A percentile compares a stretch with the other conserved stretches of the same genome.
Conservation (phyloP, 2,329 filamentous ascomycete genomes). For the Ophiostoma piceae region DNA sequence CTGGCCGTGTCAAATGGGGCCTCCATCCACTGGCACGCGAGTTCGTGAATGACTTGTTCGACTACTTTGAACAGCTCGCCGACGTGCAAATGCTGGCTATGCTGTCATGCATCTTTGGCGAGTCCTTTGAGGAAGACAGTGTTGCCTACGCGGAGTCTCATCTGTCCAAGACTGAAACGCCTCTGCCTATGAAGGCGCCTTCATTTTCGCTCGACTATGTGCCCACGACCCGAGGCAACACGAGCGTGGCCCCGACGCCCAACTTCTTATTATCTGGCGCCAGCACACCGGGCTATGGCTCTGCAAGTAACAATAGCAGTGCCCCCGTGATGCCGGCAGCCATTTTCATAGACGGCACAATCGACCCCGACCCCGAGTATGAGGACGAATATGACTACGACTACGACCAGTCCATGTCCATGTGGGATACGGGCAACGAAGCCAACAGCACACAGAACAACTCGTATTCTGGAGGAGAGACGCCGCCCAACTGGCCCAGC, state of each 20-base stretch:
- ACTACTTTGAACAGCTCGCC: conserved; percentile 56
- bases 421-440: conserved; percentile 37
- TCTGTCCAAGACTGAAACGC: conserved; percentile 55
- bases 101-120: conserved; percentile 64
- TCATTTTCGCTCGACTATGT: conserved; percentile 64
- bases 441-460: conserved; percentile 31
- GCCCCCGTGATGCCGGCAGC: conserved; percentile 18
- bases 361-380: conserved; percentile 26
- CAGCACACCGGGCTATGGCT: conserved; percentile 37
- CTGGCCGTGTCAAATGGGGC: conserved; percentile 63
- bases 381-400: conserved; percentile 46
- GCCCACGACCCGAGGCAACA: conserved; percentile 40
- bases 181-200: conserved; percentile 59
- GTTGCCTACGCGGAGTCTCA: conserved; percentile 54
- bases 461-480: conserved; percentile 59
- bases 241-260: conserved; percentile 14
- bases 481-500: conserved; percentile 46
- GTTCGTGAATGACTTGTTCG: conserved; percentile 59
- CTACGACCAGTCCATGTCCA: conserved; percentile 50
- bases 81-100: conserved; percentile 68
- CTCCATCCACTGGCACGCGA: conserved; percentile 57
- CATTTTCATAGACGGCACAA: conserved; percentile 24
- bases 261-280: not conserved
- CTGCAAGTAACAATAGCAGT: conserved; percentile 25
- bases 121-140: conserved; percentile 55